Evolutionary conservation across 352 stramenopile species (phyloP).

Genomic region (Globisporangium cystogenes): DNA sequence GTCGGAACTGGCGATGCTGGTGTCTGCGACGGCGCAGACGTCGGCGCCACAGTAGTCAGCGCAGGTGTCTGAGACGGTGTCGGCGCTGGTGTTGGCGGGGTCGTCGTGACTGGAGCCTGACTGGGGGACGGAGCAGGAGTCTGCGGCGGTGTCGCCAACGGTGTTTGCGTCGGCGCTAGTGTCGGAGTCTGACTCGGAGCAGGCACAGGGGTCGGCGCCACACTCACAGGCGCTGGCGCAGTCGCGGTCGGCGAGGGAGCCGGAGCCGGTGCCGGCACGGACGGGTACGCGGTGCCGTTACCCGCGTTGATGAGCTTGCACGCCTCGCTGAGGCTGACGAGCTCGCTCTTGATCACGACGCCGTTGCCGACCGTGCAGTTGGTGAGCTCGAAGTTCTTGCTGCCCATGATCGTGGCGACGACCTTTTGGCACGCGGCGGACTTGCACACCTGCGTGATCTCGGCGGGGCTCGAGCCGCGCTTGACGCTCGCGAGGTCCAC

Average conservation of each 20-base stretch:
- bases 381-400: slow-evolving; percentile 41
- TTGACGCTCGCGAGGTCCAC: slow-evolving; percentile 35
- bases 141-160: not conserved
- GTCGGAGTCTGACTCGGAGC: not conserved
- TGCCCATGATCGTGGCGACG: slow-evolving; percentile 33
- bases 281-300: slow-evolving; percentile 8
- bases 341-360: slow-evolving; percentile 43
- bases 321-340: slow-evolving; percentile 31
- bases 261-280: slow-evolving; percentile 2
- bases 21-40: slow-evolving; percentile 1
- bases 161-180: not conserved
- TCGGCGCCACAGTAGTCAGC: not conserved
- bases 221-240: not conserved
- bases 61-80: not conserved
- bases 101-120: not conserved
- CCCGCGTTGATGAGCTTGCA: slow-evolving; percentile 24
- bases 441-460: slow-evolving; percentile 36
- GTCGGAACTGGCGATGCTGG: not conserved
- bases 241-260: not conserved
- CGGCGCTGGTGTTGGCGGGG: not conserved
- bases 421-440: slow-evolving; percentile 36
- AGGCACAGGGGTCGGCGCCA: not conserved
- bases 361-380: slow-evolving; percentile 51
- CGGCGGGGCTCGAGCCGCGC: slow-evolving; percentile 22
- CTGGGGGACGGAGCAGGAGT: not conserved